Evolutionary conservation across 2,329 filamentous ascomycete species (phyloP).

Genomic region (Diplodia scrobiculata): DNA sequence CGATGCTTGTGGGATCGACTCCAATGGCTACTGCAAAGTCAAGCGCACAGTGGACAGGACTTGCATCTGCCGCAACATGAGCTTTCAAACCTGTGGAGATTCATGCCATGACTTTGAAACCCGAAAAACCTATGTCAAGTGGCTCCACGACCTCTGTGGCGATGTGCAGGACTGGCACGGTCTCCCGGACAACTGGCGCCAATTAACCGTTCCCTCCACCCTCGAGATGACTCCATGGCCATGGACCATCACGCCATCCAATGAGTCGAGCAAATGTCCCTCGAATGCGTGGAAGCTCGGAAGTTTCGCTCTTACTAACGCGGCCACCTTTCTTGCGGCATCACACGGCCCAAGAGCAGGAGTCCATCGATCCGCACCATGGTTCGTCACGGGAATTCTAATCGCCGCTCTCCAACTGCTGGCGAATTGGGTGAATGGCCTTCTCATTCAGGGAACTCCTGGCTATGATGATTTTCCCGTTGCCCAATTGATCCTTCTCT

Average conservation of each 20-base stretch:
- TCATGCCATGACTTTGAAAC: conserved; percentile 40
- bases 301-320: conserved; percentile 35
- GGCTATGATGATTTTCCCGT: conserved; percentile 36
- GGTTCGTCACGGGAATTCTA: conserved; percentile 34
- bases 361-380: conserved; percentile 28
- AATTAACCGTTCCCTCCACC: conserved; percentile 34
- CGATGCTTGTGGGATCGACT: conserved; percentile 40
- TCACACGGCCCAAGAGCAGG: conserved; percentile 28
- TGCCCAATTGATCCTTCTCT: conserved; percentile 38
- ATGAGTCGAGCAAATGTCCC: conserved; percentile 32
- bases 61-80: conserved; percentile 39
- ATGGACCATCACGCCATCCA: conserved; percentile 36
- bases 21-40: conserved; percentile 39
- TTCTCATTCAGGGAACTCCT: conserved; percentile 34
- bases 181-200: conserved; percentile 38
- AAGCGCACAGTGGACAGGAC: conserved; percentile 37
- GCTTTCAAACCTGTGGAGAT: conserved; percentile 37
- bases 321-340: conserved; percentile 33
- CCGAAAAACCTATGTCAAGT: conserved; percentile 40
- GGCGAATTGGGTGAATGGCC: conserved; percentile 35
- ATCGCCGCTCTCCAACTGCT: conserved; percentile 35
- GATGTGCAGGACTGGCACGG: conserved; percentile 38
- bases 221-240: conserved; percentile 41
- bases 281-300: conserved; percentile 36
- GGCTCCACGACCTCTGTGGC: conserved; percentile 41